Evolutionary conservation across 2,329 filamentous ascomycete genomes (phyloP), one percentile per base, ranked within the genome.

Genomic region (Talaromyces sp.): DNA sequence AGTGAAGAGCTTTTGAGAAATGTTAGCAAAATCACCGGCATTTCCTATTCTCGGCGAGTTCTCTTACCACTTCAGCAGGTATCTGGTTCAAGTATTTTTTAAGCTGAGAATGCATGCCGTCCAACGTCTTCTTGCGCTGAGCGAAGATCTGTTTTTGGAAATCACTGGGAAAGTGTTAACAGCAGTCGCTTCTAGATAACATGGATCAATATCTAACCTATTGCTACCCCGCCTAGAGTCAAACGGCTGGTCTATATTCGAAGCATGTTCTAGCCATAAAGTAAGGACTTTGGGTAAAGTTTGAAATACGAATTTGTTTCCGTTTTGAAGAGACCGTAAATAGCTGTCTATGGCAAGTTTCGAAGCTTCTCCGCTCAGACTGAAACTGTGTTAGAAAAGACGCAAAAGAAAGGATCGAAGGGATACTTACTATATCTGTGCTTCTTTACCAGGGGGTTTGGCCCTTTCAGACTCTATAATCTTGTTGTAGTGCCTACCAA

Each of bases 401-500:
- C n/a, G 10, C 27, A 12, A 3, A n/a, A 21, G 27, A 38, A 29
- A 52, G 27, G 62, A 58, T 41, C 11, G 19, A 7, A 32, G 31
- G 24, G 19, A 29, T 51, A 61, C 76, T 59, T 66, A 79, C 76
- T 87, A 92, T 61, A 84, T 81, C 58, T 92, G 88, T 48, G 84
- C 87, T 73, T 96, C 92, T 64, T 92, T 92, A 29, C 88, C 85
- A 19, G 85, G 80, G 41, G 88, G 87, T 57, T 96, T 84, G 1
- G 83, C 80, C 73, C 91, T 92, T 72, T 97, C 92, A 0, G 91
- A 90, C 68, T 97, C 93, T 3, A 97, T 80, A 3, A 97, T 84
- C 74, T 97, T 99, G 73, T 96, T 95, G 81, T 99, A 99, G 75
- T 97, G 92, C 53, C 93, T 91, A 5, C 94, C 94, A 10, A 99